A percentile compares a stretch with the other conserved stretches of the same genome.
phyloP scores from a whole-genome alignment of 768 basidiomycete species.

The Russula abietina region DNA sequence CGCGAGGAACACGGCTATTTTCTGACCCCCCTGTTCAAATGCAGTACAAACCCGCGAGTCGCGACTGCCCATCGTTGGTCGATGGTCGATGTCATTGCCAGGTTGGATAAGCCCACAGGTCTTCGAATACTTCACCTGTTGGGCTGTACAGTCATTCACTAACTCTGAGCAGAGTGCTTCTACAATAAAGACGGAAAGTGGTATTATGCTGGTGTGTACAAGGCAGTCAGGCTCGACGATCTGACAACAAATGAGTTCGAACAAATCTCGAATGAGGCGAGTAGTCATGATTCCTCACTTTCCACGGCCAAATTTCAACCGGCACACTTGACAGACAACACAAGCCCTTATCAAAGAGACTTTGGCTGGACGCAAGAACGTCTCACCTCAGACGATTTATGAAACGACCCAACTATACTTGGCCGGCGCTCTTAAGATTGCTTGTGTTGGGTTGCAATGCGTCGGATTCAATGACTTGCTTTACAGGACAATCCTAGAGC shows the following conservation, averaged over 20 bases:
- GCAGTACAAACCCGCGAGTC: constrained; percentile 71
- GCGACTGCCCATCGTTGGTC: constrained; percentile 72
- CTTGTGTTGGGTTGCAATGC: constrained; percentile 70
- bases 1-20: constrained; percentile 80
- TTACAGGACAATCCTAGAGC: constrained; percentile 61
- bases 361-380: constrained; percentile 61
- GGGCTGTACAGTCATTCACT: not conserved
- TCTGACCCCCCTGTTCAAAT: constrained; percentile 68
- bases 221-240: constrained; percentile 57
- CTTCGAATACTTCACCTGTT: constrained; percentile 8
- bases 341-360: constrained; percentile 69
- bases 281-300: not conserved
- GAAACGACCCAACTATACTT: constrained; percentile 68
- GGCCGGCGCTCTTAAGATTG: constrained; percentile 65
- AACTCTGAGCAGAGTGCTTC: constrained; percentile 57
- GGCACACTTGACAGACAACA: constrained; percentile 42
- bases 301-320: not conserved
- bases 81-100: constrained; percentile 53
- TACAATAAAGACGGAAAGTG: constrained; percentile 74
- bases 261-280: constrained; percentile 57
- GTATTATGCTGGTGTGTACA: constrained; percentile 82
- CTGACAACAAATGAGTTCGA: constrained; percentile 65
- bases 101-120: constrained; percentile 62
- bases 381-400: constrained; percentile 71
- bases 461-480: constrained; percentile 66